Base-by-base conservation (phyloP, 1,284 basidiomycete species). In the Prillingera fragicola region DNA sequence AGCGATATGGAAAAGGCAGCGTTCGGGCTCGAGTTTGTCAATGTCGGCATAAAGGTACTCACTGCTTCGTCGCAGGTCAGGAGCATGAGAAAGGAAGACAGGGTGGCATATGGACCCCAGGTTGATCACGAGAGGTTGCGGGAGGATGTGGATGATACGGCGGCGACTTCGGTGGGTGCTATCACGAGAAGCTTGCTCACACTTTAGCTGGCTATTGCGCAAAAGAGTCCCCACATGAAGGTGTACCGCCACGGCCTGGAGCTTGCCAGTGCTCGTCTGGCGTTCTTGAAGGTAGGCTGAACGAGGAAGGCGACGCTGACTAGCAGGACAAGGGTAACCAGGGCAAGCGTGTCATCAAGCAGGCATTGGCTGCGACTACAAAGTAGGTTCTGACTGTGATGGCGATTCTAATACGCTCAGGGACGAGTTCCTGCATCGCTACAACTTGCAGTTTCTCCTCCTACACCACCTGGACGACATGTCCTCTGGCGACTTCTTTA, bases 1-100 rank as follows among this genome's bases (percentile, higher is more conserved):
- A 59, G 59, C 1, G 58, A 65, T 33, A 38, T 35, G 31, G 65
- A 69, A 34, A 41, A 41, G n/a, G 63, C 56, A 5, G 59, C 57
- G 3, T 65, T 65, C 25, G 57, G 57, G 4, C 29, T 55, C 18
- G 62, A 67, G 38, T 63, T 62, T 33, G 61, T 51, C 0, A 29
- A 45, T 0, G 53, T 67, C 2, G 63, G 59, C 2, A 27, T 62
- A 22, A 65, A 69, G 50, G 48, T 63, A 8, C 45, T 55, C 25
- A 18, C 33, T 15, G 38, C 44, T 5, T 25, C 26, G 15, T 49
- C 40, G 38, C 34, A 17, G 41, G 48, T 55, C 26, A 42, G 26
- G 27, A 12, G 24, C 31, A 48, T 32, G 26, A 13, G 14, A 21
- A 23, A 17, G 13, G 36, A 38, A 4, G 26, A 38, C 18, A 22